These are phyloP conservation scores for Pleurotus tuoliensis DNA, from an alignment of 768 basidiomycete genomes.

Conservation along the genomic window DNA sequence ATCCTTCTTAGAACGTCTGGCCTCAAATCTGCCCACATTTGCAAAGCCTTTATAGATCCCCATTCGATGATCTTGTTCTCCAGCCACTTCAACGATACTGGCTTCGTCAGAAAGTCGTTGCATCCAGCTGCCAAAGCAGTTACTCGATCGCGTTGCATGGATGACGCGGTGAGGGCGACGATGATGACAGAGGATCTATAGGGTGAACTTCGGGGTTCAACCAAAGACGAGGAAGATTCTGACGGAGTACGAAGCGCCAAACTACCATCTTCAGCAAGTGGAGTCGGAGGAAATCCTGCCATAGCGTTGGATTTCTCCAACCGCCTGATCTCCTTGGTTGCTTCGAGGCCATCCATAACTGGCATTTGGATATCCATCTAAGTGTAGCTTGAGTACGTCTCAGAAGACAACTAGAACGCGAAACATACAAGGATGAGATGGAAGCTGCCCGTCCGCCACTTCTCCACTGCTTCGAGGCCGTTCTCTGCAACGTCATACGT, in stretches of 20 bases:
- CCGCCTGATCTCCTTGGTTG: conserved; percentile 91
- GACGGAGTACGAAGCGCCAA: conserved; percentile 44
- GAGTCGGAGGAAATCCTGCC: conserved; percentile 65
- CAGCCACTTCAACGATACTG: conserved; percentile 91
- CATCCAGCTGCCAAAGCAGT: conserved; percentile 97
- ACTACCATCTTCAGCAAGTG: conserved; percentile 44
- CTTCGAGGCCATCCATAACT: conserved; percentile 96
- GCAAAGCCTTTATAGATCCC: conserved; percentile 94
- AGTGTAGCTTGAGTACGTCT: conserved; percentile 8
- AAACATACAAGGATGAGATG: conserved; percentile 87
- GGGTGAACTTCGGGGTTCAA: conserved; percentile 55
- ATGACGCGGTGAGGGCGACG: conserved; percentile 97
- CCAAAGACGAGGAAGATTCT: conserved; percentile 41
- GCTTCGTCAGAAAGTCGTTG: conserved; percentile 98
- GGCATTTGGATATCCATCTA: conserved; percentile 99
- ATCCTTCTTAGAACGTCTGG: conserved; percentile 47
- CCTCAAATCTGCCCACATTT: conserved; percentile 86
- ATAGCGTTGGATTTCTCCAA: conserved; percentile 68
- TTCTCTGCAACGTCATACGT: conserved; percentile 93
- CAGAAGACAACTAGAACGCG: not conserved
- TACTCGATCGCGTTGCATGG: conserved; percentile 92
- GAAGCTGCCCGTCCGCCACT: conserved; percentile 90
- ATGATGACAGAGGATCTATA: conserved; percentile 96
- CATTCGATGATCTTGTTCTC: conserved; percentile 99
- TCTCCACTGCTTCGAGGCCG: conserved; percentile 92